phyloP scores from a whole-genome alignment of 2,329 filamentous ascomycete genomes.

The Diaporthe sp. region DNA sequence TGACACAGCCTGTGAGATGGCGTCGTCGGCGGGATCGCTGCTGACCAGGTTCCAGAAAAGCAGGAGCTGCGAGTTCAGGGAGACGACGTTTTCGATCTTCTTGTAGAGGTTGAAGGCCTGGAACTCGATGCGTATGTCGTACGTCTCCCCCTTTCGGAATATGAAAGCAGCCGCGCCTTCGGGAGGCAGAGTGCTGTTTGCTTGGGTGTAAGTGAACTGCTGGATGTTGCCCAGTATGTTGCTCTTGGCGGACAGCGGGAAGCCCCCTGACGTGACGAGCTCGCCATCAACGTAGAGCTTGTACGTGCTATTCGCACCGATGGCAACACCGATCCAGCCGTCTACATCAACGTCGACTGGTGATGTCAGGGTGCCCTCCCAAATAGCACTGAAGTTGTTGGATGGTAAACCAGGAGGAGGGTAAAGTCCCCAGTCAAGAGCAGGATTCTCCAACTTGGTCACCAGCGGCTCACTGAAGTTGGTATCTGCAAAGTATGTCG shows the following conservation, averaged over 20 bases:
- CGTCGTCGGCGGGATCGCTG: slow-evolving; percentile 45
- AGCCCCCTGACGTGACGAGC: slow-evolving; percentile 47
- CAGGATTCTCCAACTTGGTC: slow-evolving; percentile 52
- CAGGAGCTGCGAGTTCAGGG: slow-evolving; percentile 57
- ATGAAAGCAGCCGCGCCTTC: too few species aligned
- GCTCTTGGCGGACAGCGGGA: slow-evolving; percentile 45
- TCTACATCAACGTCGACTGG: slow-evolving; percentile 53
- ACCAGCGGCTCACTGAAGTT: slow-evolving; percentile 52
- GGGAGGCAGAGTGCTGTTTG: slow-evolving; percentile 54
- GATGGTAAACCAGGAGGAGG: slow-evolving; percentile 57
- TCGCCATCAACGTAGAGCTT: slow-evolving; percentile 54
- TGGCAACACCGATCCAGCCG: slow-evolving; percentile 58
- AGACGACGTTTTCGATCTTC: slow-evolving; percentile 55
- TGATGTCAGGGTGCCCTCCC: slow-evolving; percentile 56
- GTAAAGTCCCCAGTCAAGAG: slow-evolving; percentile 59
- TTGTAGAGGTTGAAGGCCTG: slow-evolving; percentile 57
- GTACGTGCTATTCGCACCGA: slow-evolving; percentile 56
- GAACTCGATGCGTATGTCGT: slow-evolving; percentile 57
- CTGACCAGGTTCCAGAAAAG: slow-evolving; percentile 62
- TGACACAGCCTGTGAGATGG: slow-evolving; percentile 50
- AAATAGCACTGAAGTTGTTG: slow-evolving; percentile 60
- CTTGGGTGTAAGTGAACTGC: slow-evolving; percentile 51
- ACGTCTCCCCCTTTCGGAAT: slow-evolving; percentile 51
- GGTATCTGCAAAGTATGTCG: slow-evolving; percentile 57
- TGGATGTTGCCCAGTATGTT: slow-evolving; percentile 58